A percentile compares a stretch with the other conserved stretches of the same genome.
These are phyloP conservation scores for Aureobasidium melanogenum DNA, from an alignment of 2,329 filamentous ascomycete species.

Conservation along the genomic window DNA sequence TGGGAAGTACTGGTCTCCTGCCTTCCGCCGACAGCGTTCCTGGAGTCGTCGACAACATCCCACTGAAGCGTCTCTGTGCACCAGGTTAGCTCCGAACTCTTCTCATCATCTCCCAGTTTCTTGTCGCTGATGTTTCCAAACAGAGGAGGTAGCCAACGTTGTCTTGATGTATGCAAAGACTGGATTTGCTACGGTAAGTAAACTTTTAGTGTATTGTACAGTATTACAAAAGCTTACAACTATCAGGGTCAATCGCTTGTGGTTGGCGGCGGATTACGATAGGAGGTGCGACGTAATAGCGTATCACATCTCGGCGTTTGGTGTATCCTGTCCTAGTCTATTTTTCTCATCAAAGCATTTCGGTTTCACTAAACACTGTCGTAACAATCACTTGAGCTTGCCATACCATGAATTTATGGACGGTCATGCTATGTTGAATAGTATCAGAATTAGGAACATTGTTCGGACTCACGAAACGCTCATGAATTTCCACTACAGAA, in stretches of 20 bases:
- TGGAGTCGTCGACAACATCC: conserved; percentile 52
- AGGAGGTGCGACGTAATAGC: background rate
- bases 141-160: conserved; percentile 51
- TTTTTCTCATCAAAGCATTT: background rate
- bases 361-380: background rate
- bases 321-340: background rate
- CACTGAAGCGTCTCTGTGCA: conserved; percentile 48
- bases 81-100: conserved; percentile 42
- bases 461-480: too few relatives aligned
- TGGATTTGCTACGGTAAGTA: conserved; percentile 31
- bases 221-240: background rate
- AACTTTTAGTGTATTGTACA: background rate
- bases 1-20: conserved; percentile 50
- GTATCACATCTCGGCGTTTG: background rate
- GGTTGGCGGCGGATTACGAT: background rate
- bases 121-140: background rate
- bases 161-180: conserved; percentile 53
- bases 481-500: background rate
- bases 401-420: background rate
- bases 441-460: too few relatives aligned
- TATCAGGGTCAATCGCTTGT: conserved; percentile 5
- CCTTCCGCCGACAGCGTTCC: conserved; percentile 42
- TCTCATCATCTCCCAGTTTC: background rate
- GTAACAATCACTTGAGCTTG: background rate
- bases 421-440: background rate